phyloP scores from a whole-genome alignment of 2,329 filamentous ascomycete species.

The Phoma sp. region DNA sequence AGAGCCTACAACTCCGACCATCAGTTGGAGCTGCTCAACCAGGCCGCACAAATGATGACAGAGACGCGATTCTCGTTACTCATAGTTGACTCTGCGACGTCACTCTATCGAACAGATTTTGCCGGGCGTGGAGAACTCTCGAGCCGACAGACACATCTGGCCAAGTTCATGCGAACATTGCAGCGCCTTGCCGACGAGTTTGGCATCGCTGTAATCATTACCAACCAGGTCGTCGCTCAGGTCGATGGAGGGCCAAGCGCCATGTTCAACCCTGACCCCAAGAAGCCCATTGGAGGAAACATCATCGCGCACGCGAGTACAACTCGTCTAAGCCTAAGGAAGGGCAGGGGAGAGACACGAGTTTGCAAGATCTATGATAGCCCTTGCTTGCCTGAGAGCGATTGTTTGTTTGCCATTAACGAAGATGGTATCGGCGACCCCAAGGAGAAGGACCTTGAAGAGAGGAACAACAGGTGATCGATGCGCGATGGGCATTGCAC shows the following conservation, averaged over 20 bases:
- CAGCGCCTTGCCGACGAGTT: slow-evolving; percentile 81
- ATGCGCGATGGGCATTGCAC: neutral
- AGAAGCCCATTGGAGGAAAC: slow-evolving; percentile 98
- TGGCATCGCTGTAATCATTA: slow-evolving; percentile 97
- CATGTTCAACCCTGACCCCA: slow-evolving; percentile 99
- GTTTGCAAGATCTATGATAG: slow-evolving; percentile 99
- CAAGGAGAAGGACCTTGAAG: slow-evolving; percentile 92
- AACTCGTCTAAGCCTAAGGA: slow-evolving; percentile 91
- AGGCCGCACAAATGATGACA: slow-evolving; percentile 98
- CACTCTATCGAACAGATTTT: slow-evolving; percentile 95
- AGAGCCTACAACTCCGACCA: slow-evolving; percentile 98
- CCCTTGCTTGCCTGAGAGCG: slow-evolving; percentile 93
- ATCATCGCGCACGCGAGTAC: slow-evolving; percentile 98
- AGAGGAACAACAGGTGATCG: slow-evolving; percentile 49
- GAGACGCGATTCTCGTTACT: slow-evolving; percentile 96
- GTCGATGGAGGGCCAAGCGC: slow-evolving; percentile 94
- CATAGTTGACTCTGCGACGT: slow-evolving; percentile 93
- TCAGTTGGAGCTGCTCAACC: slow-evolving; percentile 91
- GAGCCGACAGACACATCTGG: slow-evolving; percentile 86
- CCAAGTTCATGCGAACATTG: slow-evolving; percentile 85
- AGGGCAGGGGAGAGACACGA: slow-evolving; percentile 91
- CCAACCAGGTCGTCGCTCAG: slow-evolving; percentile 97
- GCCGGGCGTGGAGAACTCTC: slow-evolving; percentile 95
- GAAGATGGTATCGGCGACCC: slow-evolving; percentile 98
- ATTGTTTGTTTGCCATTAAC: slow-evolving; percentile 94